Evolutionary conservation across 2,329 filamentous ascomycete genomes (phyloP), one percentile per base, ranked within the genome.

Genomic region (Beauveria scarabaeidicola): DNA sequence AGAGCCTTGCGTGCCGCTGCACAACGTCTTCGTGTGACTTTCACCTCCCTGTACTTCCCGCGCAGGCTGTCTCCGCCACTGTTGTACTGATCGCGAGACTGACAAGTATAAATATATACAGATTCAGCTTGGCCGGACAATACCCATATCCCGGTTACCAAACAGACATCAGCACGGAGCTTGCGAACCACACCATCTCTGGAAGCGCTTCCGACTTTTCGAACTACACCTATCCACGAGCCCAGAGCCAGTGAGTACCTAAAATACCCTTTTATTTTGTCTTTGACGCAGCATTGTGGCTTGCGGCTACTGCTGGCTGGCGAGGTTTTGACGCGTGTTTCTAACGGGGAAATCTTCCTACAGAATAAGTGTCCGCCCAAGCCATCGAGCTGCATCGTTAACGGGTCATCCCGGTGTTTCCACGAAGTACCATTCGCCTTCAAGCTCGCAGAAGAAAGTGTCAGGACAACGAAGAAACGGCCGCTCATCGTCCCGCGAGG

Each of bases 51-150:
- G 15, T 36, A n/a, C 32, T 29, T 58, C n/a, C 21, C 21, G 32
- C 46, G 19, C 11, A 58, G 4, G 43, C 8, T 11, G 6, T 23
- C 44, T n/a, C 36, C 55, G n/a, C n/a, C 46, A n/a, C 21, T 41
- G 7, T 29, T 5, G 19, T 55, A 32, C 54, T 50, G 19, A 57
- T 57, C 32, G 32, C 8, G 54, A 57, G 44, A 48, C 54, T 57
- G 7, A 57, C 44, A 3, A 29, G 44, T 57, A 50, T 50, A 40
- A 57, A 47, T 51, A 50, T 46, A 51, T 51, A 43, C 43, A 58
- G 23, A 36, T 36, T 23, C 13, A 29, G 7, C n/a, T 7, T 21
- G n/a, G 8, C 19, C 52, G 36, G 25, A 23, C 29, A 41, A 25
- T 23, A 13, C 21, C 3, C 11, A 46, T 21, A 25, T 17, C 1